Base-by-base conservation (phyloP, 108 stramenopile species). In the Stephanodiscus minutulus region DNA sequence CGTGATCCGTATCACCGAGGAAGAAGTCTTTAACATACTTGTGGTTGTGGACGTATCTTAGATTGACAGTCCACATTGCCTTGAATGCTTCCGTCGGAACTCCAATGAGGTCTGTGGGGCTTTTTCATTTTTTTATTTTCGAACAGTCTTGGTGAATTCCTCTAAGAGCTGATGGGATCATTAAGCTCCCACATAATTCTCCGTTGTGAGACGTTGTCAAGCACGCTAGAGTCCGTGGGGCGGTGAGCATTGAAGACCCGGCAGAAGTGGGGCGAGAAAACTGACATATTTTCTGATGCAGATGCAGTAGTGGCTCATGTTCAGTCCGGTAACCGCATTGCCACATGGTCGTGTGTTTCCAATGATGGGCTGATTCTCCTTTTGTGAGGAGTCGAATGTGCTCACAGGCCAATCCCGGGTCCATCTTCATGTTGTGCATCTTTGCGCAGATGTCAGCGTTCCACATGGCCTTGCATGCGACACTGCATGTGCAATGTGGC, bases 81-180 rank as follows among this genome's bases (percentile, higher is more conserved):
- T 70, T 70, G 7, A 61, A 50, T 21, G 69, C 44, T 15, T 70
- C 47, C 8, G 69, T 15, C 15, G 58, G 58, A 24, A 70, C 46
- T 11, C 59, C 69, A 46, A 47, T 70, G 8, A 17, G 18, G 0
- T 56, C 57, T 1, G 58, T 20, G 7, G 57, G 35, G 7, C 15
- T 70, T 70, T 59, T 44, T 29, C 39, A 33, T 70, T 70, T 15
- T 58, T 43, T 7, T 59, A 5, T 29, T 44, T 27, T 18, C 8
- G 17, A 9, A 59, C 31, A 0, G 57, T 56, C 15, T 8, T 0
- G 0, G 21, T 24, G 39, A 70, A 59, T 44, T 17, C 4, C 9
- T 53, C 18, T 18, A 21, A 53, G 8, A 18, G n/a, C n/a, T 57
- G 27, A 57, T 57, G 28, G 27, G 29, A 31, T 57, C 29, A 31